phyloP scores from a whole-genome alignment of 768 basidiomycete species.

The Hypholoma fasciculare region DNA sequence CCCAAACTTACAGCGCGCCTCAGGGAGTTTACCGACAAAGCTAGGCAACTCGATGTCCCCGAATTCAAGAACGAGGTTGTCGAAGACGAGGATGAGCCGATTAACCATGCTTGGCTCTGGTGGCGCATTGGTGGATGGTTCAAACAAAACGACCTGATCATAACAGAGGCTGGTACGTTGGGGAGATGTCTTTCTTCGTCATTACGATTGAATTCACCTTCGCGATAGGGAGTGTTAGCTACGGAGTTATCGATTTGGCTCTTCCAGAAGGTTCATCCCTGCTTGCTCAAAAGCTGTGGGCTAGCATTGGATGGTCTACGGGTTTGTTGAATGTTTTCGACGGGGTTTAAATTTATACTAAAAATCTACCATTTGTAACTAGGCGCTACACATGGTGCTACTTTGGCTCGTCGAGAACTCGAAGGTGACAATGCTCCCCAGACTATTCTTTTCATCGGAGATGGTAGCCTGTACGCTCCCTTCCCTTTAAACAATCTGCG shows the following conservation, averaged over 20 bases:
- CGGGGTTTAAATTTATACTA: too few relatives aligned
- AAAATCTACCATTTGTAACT: neutral
- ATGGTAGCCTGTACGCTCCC: constrained; percentile 7
- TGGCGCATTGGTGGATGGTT: constrained; percentile 9
- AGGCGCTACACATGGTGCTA: constrained; percentile 10
- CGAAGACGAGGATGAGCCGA: constrained; percentile 3
- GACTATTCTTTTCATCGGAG: constrained; percentile 12
- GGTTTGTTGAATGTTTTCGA: too few relatives aligned
- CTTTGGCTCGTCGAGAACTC: constrained; percentile 6
- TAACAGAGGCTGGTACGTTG: constrained; percentile 11
- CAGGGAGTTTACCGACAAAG: neutral
- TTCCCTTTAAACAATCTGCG: neutral
- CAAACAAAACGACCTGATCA: constrained; percentile 8
- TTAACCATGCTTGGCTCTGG: constrained; percentile 12
- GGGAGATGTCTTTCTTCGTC: neutral
- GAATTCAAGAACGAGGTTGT: constrained; percentile 4
- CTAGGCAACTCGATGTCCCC: constrained; percentile 7
- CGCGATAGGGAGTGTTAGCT: neutral
- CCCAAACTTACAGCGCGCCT: constrained; percentile 9
- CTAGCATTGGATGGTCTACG: constrained; percentile 12
- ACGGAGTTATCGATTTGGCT: constrained; percentile 8
- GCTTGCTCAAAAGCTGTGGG: constrained; percentile 13
- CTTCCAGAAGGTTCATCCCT: constrained; percentile 5
- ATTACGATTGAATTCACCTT: neutral
- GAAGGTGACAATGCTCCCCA: neutral